A percentile compares a stretch with the other conserved stretches of the same genome.
phyloP scores from a whole-genome alignment of 768 basidiomycete genomes.

The Rhodosporidiobolus sp. region DNA sequence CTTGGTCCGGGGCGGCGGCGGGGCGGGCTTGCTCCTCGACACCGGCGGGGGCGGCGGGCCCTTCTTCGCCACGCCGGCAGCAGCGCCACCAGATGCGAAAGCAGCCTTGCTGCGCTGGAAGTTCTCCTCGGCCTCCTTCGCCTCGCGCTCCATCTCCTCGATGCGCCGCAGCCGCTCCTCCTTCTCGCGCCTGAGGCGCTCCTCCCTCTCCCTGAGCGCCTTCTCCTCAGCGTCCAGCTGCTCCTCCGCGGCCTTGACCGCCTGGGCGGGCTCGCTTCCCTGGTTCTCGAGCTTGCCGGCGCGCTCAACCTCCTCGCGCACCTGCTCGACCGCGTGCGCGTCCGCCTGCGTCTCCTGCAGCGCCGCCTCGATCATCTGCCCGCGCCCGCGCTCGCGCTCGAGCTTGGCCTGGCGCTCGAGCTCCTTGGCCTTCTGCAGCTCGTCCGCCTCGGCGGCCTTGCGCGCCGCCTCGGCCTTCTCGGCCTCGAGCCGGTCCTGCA shows the following conservation, averaged over 20 bases:
- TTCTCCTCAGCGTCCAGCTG: slow-evolving; percentile 75
- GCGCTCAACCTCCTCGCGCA: slow-evolving; percentile 30
- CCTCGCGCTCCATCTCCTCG: slow-evolving; percentile 60
- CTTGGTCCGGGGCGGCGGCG: slow-evolving; percentile 48
- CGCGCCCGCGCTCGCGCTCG: slow-evolving; percentile 57
- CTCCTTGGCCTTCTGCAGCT: slow-evolving; percentile 75
- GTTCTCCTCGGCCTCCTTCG: slow-evolving; percentile 58
- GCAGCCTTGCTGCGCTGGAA: slow-evolving; percentile 42
- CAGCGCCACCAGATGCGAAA: slow-evolving; percentile 10
- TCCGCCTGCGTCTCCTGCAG: slow-evolving; percentile 32
- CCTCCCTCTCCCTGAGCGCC: slow-evolving; percentile 65
- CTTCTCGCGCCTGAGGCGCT: slow-evolving; percentile 64
- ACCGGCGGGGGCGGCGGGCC: slow-evolving; percentile 34
- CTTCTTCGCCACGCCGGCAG: slow-evolving; percentile 30
- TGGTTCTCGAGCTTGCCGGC: not conserved
- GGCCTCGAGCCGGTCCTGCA: slow-evolving; percentile 76
- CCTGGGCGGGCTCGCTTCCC: slow-evolving; percentile 35
- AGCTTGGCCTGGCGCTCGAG: slow-evolving; percentile 67
- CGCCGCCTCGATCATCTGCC: slow-evolving; percentile 31
- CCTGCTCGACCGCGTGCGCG: slow-evolving; percentile 27
- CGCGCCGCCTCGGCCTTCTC: slow-evolving; percentile 91
- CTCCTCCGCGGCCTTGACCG: slow-evolving; percentile 47
- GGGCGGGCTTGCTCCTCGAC: slow-evolving; percentile 40
- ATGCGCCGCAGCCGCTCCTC: slow-evolving; percentile 62
- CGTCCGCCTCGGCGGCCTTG: slow-evolving; percentile 70